Evolutionary conservation across 2,329 filamentous ascomycete species (phyloP), one percentile per base, ranked within the genome.

Genomic region (Aureobasidium sp.): DNA sequence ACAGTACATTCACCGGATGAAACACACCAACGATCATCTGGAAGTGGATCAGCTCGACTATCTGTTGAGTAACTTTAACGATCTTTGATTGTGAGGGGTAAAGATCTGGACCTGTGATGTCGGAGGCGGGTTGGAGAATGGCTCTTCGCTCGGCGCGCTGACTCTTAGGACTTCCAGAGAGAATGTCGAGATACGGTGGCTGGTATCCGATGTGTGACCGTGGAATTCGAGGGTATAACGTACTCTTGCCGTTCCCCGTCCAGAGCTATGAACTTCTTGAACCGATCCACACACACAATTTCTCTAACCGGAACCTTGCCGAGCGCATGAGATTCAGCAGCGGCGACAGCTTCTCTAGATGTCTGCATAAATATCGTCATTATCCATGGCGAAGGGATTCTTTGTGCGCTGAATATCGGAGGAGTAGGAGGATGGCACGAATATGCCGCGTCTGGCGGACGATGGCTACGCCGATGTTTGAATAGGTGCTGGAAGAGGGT

Each of bases 1-100:
- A 23, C 65, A 67, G 43, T 75, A 70, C 68, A 69, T 67, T 33
- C 67, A 70, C 53, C 60, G 69, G 13, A 74, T 75, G 73, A 61
- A 64, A 49, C 67, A 70, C 33, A 70, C 69, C 11, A 59, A 66
- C 35, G 72, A 71, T 54, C 73, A 75, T 60, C 63, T 69, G 6
- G 70, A 72, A 47, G 62, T 71, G 15, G 55, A 62, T n/a, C 68
- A 70, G 47, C 55, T 75, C 9, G 46, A 35, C 29, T 50, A 35
- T 35, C 29, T 50, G 4, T 23, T 50, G 29, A 35, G 15, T n/a
- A 35, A 46, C 19, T 46, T 23, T 25, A 9, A n/a, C 42, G 21
- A 46, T 13, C 19, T 19, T 46, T 46, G 42, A 46, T n/a, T 3
- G 27, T 29, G 9, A 29, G 27, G 9, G 9, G 4, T 9, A 29